phyloP scores from a whole-genome alignment of 2,329 filamentous ascomycete species.

The Fusarium globosum region DNA sequence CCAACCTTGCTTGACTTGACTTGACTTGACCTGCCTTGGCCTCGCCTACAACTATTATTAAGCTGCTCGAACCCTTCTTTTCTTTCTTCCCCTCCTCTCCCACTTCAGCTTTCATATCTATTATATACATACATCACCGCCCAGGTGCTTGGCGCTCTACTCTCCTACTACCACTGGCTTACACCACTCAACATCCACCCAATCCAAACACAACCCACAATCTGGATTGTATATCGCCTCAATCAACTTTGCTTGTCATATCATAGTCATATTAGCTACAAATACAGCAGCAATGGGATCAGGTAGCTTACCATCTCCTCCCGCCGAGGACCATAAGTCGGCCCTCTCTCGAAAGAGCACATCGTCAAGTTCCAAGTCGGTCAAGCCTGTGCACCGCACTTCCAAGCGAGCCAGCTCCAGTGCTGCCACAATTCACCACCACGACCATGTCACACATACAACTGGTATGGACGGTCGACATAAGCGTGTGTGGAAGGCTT shows the following conservation, averaged over 20 bases:
- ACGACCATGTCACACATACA: slow-evolving; percentile 50
- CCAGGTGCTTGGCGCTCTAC: slow-evolving; percentile 30
- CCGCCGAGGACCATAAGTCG: slow-evolving; percentile 59
- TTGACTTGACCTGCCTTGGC: slow-evolving; percentile 21
- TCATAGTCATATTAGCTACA: slow-evolving; percentile 10
- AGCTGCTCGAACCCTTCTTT: slow-evolving; percentile 34
- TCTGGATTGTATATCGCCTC: slow-evolving; percentile 22
- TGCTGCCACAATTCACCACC: slow-evolving; percentile 51
- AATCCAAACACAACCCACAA: neutral
- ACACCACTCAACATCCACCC: slow-evolving; percentile 13
- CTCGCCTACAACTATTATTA: slow-evolving; percentile 44
- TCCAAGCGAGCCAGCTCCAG: slow-evolving; percentile 61
- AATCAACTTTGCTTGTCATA: slow-evolving; percentile 16
- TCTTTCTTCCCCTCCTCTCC: slow-evolving; percentile 20
- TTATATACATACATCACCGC: slow-evolving; percentile 36
- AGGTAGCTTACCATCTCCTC: slow-evolving; percentile 62
- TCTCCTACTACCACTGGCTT: slow-evolving; percentile 17
- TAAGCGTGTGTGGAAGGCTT: slow-evolving; percentile 75
- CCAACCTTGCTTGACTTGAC: neutral
- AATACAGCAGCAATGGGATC: slow-evolving; percentile 57
- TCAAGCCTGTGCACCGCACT: slow-evolving; percentile 62
- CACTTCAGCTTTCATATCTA: slow-evolving; percentile 19
- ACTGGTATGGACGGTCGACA: slow-evolving; percentile 64
- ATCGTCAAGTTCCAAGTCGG: slow-evolving; percentile 56
- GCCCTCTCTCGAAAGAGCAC: slow-evolving; percentile 53